phyloP scores from a whole-genome alignment of 1,139 yeast species.

The Sugiyamaella sp. region DNA sequence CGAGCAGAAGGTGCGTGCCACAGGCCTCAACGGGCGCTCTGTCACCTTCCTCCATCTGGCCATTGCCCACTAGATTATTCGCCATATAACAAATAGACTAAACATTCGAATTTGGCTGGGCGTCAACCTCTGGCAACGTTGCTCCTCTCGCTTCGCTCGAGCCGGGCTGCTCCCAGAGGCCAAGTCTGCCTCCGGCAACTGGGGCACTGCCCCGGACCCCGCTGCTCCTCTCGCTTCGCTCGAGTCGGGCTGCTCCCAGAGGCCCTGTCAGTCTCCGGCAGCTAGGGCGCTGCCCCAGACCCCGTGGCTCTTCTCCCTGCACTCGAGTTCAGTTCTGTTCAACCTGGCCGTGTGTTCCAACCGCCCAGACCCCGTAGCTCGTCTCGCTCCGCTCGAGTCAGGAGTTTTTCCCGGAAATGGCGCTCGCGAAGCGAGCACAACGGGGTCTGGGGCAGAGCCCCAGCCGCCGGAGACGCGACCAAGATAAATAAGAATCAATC shows the following conservation, averaged over 20 bases:
- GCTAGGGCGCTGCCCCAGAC: too few relatives aligned
- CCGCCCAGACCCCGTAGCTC: background rate
- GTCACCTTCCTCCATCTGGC: slow-evolving; percentile 17
- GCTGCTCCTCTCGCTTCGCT: background rate
- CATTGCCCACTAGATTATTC: slow-evolving; percentile 6
- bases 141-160: background rate
- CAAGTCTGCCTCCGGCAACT: background rate
- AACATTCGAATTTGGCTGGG: too few relatives aligned
- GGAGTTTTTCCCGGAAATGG: background rate
- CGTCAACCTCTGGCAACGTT: background rate
- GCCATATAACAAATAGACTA: too few relatives aligned
- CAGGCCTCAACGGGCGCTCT: slow-evolving; percentile 23
- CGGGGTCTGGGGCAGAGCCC: background rate
- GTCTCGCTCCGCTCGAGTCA: background rate
- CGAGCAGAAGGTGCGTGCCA: slow-evolving; percentile 20
- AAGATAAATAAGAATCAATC: too few relatives aligned
- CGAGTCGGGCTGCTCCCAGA: too few relatives aligned
- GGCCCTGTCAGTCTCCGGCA: too few relatives aligned
- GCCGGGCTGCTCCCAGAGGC: too few relatives aligned
- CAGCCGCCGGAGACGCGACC: background rate
- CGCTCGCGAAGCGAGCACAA: background rate
- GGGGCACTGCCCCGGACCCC: background rate
- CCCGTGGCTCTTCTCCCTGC: too few relatives aligned
- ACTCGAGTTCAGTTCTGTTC: too few relatives aligned
- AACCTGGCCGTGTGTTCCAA: too few relatives aligned